phyloP scores from a whole-genome alignment of 371 early-diverging fungal species.

The Syncephalastrum sp. region DNA sequence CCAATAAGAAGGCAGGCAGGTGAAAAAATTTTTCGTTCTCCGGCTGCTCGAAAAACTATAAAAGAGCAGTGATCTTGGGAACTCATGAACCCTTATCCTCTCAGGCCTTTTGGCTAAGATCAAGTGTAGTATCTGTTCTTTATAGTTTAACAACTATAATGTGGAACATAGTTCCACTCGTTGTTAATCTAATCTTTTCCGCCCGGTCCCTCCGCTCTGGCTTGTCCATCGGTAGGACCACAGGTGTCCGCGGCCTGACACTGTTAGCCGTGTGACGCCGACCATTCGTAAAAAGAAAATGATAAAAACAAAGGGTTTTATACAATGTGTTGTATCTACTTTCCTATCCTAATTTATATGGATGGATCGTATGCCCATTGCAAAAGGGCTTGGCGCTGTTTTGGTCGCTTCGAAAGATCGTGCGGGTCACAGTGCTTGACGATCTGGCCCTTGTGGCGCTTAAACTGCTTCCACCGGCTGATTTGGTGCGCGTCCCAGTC shows the following conservation, averaged over 20 bases:
- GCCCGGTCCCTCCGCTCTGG: constrained; percentile 21
- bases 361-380: constrained; percentile 1
- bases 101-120: constrained; percentile 74
- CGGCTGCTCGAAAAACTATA: constrained; percentile 12
- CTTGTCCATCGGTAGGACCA: constrained; percentile 20
- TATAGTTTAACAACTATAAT: constrained; percentile 66
- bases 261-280: constrained; percentile 24
- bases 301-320: constrained; percentile 7
- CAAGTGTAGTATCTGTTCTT: constrained; percentile 81
- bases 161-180: constrained; percentile 31
- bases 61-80: constrained; percentile 13
- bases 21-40: no score
- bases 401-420: background rate
- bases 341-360: background rate
- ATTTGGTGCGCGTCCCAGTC: background rate
- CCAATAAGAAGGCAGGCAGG: no score
- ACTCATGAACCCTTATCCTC: constrained; percentile 40
- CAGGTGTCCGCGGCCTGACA: constrained; percentile 27
- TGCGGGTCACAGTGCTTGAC: background rate
- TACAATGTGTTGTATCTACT: background rate
- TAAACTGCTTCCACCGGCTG: background rate
- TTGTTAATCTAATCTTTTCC: constrained; percentile 53
- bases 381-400: background rate
- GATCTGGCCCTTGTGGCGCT: background rate
- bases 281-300: constrained; percentile 16